These are phyloP conservation scores for Pseudomonodictys pantanalensis DNA, from an alignment of 495 filamentous ascomycete species.

Conservation along the genomic window DNA sequence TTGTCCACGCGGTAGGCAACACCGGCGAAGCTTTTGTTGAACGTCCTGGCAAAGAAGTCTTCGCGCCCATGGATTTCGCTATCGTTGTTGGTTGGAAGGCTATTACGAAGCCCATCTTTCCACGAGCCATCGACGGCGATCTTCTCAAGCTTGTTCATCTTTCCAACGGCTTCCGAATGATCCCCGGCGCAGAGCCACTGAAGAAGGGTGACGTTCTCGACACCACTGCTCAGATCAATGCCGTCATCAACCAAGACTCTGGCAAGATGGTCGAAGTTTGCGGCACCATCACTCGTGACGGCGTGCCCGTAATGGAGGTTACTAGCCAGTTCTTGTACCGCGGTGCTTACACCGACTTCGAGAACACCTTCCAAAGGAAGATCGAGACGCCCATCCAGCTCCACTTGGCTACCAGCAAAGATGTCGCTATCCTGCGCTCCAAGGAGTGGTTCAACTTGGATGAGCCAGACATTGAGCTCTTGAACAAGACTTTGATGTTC, in stretches of 20 bases:
- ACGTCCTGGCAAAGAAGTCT: conserved; percentile 89
- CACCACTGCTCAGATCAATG: conserved; percentile 93
- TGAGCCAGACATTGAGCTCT: conserved; percentile 73
- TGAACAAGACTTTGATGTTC: conserved; percentile 94
- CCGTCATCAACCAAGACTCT: conserved; percentile 95
- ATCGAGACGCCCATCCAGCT: conserved; percentile 93
- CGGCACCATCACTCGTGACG: conserved; percentile 86
- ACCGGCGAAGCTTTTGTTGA: conserved; percentile 98
- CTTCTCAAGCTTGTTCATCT: conserved; percentile 91
- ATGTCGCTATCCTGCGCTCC: conserved; percentile 87
- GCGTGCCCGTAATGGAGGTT: conserved; percentile 93
- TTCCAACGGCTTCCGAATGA: conserved; percentile 96
- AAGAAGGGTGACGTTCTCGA: conserved; percentile 91
- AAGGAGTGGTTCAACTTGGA: conserved; percentile 96
- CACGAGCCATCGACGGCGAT: conserved; percentile 89
- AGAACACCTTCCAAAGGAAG: conserved; percentile 98
- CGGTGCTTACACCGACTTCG: conserved; percentile 84
- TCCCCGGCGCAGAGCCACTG: conserved; percentile 89
- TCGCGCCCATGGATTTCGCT: conserved; percentile 97
- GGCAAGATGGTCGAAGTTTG: conserved; percentile 99
- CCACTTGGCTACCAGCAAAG: conserved; percentile 77
- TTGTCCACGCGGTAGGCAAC: conserved; percentile 96
- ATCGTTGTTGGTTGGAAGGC: conserved; percentile 99
- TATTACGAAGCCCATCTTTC: conserved; percentile 98
- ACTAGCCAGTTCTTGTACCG: conserved; percentile 97